Evolutionary conservation across 768 basidiomycete species (phyloP), one percentile per base, ranked within the genome.

Genomic region (Mycena belliarum): DNA sequence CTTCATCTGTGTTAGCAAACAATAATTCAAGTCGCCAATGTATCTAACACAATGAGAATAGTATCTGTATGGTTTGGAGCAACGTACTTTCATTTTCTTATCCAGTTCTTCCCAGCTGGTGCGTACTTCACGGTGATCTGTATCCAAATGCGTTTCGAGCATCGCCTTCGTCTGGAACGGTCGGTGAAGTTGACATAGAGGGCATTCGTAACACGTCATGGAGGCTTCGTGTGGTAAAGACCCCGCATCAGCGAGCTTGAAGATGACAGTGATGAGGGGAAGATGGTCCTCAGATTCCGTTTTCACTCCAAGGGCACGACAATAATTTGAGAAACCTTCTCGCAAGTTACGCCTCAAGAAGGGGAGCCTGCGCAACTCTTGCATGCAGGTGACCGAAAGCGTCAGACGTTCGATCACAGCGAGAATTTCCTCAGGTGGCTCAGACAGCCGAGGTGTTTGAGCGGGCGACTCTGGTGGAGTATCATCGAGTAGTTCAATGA

Each of bases 301-400:
- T 4, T 74, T 71, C 25, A 86, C 65, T 11, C 73, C 70, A 15
- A 71, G 63, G 35, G 50, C 58, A 26, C 52, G 60, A 65, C 85
- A 88, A 21, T 73, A 73, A 20, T 58, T 37, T n/a, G 52, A 58
- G 64, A 88, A 88, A 1, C 82, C 82, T 3, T 47, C 63, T 15
- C 76, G 73, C 18, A 89, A 63, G 61, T 82, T 83, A 12, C 83
- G 80, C 25, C 67, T 71, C 21, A 86, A 72, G 65, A 88, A 89
- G 0, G 87, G 87, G 6, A 87, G 74, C 49, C 72, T 73, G 16
- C 59, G 61, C 12, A 72, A 70, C 23, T 65, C 66, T 33, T 76
- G 75, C 68, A 82, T 72, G 20, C 73, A 74, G 41, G 75, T 57
- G 4, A 67, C 62, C 1, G 72, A 58, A 1, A 70, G 64, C 0